Evolutionary conservation across 2,329 filamentous ascomycete genomes (phyloP).

Genomic region (Cladosporium sp.): DNA sequence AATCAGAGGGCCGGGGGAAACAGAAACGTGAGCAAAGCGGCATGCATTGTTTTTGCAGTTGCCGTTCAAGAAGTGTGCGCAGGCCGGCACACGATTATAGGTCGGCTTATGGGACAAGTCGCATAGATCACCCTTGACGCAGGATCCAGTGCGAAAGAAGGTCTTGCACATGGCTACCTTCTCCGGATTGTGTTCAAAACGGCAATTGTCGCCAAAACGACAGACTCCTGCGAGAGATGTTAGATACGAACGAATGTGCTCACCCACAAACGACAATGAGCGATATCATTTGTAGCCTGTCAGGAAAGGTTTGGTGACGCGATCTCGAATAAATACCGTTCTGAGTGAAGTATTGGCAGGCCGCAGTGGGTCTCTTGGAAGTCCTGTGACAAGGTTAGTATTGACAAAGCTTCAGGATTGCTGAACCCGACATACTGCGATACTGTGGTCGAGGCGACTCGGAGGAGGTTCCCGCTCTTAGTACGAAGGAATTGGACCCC

Average conservation of each 20-base stretch:
- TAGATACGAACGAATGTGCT: conserved; percentile 17
- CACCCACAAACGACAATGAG: conserved; percentile 14
- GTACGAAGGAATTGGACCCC: conserved; percentile 79
- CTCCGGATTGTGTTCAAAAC: conserved; percentile 73
- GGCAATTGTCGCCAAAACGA: conserved; percentile 71
- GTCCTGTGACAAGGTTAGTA: conserved; percentile 12
- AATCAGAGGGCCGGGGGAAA: conserved; percentile 69
- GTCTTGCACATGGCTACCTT: conserved; percentile 90
- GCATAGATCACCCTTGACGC: conserved; percentile 70
- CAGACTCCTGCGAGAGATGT: conserved; percentile 63
- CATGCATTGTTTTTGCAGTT: conserved; percentile 84
- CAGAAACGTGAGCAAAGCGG: conserved; percentile 76
- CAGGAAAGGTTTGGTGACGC: not conserved
- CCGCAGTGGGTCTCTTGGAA: conserved; percentile 15
- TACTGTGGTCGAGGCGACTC: conserved; percentile 29
- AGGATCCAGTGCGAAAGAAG: conserved; percentile 72
- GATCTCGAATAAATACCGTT: conserved; percentile 23
- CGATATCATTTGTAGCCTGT: not conserved
- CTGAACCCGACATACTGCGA: not conserved
- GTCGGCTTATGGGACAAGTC: conserved; percentile 84
- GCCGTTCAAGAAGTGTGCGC: conserved; percentile 82
- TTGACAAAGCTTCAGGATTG: not conserved
- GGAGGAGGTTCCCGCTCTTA: conserved; percentile 80
- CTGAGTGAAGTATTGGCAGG: conserved; percentile 31
- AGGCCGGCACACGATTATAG: conserved; percentile 77